Conservation (phyloP, 176 grass and related monocot species). For the Otatea glauca region DNA sequence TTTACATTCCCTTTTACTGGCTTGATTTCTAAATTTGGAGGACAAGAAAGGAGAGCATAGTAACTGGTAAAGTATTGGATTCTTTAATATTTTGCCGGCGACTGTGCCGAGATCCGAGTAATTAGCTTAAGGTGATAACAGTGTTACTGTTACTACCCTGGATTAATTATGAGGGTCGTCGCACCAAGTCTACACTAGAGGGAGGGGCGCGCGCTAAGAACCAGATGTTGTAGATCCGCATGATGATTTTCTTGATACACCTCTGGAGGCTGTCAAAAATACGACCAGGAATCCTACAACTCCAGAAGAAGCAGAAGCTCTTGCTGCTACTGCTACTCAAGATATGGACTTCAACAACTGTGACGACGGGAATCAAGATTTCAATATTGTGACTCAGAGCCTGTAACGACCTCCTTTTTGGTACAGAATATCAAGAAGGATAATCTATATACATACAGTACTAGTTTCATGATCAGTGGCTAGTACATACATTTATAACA, state of each 20-base stretch:
- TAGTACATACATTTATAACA: too few relatives aligned
- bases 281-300: constrained; percentile 39
- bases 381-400: constrained; percentile 59
- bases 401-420: too few relatives aligned
- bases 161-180: too few relatives aligned
- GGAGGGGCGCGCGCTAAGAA: constrained; percentile 64
- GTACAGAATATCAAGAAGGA: too few relatives aligned
- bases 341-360: constrained; percentile 79
- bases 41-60: constrained; percentile 42
- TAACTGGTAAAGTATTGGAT: too few relatives aligned
- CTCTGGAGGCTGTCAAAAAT: constrained; percentile 63
- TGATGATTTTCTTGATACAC: constrained; percentile 88
- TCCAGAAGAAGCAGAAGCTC: constrained; percentile 57
- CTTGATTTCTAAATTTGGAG: constrained; percentile 52
- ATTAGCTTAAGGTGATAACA: too few relatives aligned
- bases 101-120: too few relatives aligned
- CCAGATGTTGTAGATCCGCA: constrained; percentile 65
- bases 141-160: too few relatives aligned
- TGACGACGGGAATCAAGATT: constrained; percentile 83
- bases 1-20: constrained; percentile 17
- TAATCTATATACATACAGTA: too few relatives aligned
- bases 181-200: constrained; percentile 65
- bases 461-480: too few relatives aligned
- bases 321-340: constrained; percentile 55
- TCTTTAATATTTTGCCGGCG: too few relatives aligned